Evolutionary conservation across 2,329 filamentous ascomycete species (phyloP).

Genomic region (Phaeosphaeriaceae sp.): DNA sequence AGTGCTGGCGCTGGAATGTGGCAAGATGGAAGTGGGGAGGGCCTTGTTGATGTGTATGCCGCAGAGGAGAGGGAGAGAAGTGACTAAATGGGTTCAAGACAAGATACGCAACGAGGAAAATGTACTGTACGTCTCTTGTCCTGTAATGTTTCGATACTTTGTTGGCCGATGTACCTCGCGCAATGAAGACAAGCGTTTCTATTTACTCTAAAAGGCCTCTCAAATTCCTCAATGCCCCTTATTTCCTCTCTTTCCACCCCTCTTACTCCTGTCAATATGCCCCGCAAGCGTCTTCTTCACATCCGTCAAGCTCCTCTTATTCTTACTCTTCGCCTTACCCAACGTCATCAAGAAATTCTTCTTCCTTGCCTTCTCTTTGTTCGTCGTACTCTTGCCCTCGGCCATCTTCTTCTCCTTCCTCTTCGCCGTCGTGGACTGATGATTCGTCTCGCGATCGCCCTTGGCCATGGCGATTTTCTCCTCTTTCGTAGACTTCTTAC

Average conservation of each 20-base stretch:
- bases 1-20: conserved; percentile 26
- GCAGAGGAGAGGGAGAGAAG: neutral
- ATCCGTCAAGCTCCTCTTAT: conserved; percentile 91
- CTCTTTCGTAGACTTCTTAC: conserved; percentile 84
- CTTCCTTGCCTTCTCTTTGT: conserved; percentile 93
- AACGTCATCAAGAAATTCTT: conserved; percentile 99
- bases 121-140: neutral
- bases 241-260: conserved; percentile 83
- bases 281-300: conserved; percentile 80
- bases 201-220: too few relatives aligned
- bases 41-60: conserved; percentile 23
- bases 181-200: too few relatives aligned
- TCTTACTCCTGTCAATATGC: conserved; percentile 83
- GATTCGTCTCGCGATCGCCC: conserved; percentile 82
- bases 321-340: conserved; percentile 93
- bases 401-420: conserved; percentile 85
- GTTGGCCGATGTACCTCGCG: neutral
- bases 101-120: neutral
- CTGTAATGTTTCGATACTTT: neutral
- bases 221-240: conserved; percentile 33
- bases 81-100: neutral
- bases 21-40: conserved; percentile 21
- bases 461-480: conserved; percentile 84
- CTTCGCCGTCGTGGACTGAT: conserved; percentile 85
- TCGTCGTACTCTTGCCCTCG: conserved; percentile 94